A percentile compares a stretch with the other conserved stretches of the same genome.
phyloP scores from a whole-genome alignment of 2,329 filamentous ascomycete species.

The Pseudopithomyces maydicus region DNA sequence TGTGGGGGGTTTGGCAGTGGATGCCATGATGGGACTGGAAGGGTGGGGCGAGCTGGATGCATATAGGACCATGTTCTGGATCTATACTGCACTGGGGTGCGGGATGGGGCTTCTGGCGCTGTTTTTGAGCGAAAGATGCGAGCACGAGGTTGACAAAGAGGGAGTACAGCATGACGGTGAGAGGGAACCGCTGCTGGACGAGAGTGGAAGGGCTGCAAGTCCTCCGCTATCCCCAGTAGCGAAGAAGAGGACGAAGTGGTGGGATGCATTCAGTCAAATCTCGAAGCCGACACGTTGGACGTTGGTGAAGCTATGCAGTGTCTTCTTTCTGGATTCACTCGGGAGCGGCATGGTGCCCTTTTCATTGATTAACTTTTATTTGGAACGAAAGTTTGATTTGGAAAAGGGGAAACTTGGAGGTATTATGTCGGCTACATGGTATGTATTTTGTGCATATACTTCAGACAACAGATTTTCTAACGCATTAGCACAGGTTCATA shows the following conservation, averaged over 20 bases:
- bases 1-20: constrained; percentile 45
- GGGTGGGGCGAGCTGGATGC: constrained; percentile 47
- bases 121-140: constrained; percentile 47
- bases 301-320: constrained; percentile 65
- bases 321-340: constrained; percentile 72
- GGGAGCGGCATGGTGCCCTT: constrained; percentile 69
- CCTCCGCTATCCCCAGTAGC: constrained; percentile 8
- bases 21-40: constrained; percentile 30
- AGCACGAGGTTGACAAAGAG: constrained; percentile 25
- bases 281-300: constrained; percentile 60
- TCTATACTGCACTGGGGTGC: constrained; percentile 49
- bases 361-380: constrained; percentile 58
- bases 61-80: constrained; percentile 49
- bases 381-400: constrained; percentile 62
- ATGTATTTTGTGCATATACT: neutral
- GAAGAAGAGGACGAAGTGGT: constrained; percentile 20
- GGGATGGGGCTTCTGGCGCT: constrained; percentile 46
- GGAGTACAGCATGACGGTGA: constrained; percentile 12
- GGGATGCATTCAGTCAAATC: constrained; percentile 58
- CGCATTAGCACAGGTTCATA: constrained; percentile 27
- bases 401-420: constrained; percentile 59
- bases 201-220: neutral
- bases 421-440: constrained; percentile 56
- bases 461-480: neutral
- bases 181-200: constrained; percentile 32